Conservation (phyloP, 176 grass and related monocot species). For the Thalia dealbata region DNA sequence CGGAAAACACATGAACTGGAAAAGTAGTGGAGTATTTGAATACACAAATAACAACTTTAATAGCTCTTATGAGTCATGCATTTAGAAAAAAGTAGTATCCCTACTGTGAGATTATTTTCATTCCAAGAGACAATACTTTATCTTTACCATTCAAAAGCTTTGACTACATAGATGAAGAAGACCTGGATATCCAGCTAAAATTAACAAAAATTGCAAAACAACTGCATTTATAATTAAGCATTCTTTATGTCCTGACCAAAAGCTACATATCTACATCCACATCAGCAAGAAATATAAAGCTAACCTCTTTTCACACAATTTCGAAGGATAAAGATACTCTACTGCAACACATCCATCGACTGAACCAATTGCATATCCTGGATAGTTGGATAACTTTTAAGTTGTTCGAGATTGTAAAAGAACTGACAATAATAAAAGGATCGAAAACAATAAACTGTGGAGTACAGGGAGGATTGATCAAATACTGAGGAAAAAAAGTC, state of each 20-base stretch:
- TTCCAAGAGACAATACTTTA: not conserved
- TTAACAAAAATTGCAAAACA: not conserved
- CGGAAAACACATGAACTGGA: constrained; percentile 55
- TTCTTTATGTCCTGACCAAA: not conserved
- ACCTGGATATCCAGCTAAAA: not conserved
- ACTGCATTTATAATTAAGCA: not conserved
- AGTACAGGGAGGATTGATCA: not conserved
- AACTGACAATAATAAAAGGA: not conserved
- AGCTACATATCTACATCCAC: not conserved
- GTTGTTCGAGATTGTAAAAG: not conserved
- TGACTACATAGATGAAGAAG: not conserved
- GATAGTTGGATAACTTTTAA: constrained; percentile 7
- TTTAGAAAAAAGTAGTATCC: not conserved
- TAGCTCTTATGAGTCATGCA: not conserved
- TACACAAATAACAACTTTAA: not conserved
- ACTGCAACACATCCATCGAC: constrained; percentile 48
- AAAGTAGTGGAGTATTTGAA: not conserved
- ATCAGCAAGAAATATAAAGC: constrained; percentile 26
- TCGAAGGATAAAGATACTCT: constrained; percentile 45
- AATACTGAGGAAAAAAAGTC: not conserved
- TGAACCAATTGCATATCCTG: constrained; percentile 49
- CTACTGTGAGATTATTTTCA: not conserved
- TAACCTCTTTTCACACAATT: constrained; percentile 39
- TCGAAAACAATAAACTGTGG: not conserved
- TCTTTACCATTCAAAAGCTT: not conserved